Percentiles rank a stretch among this genome's conserved stretches.
These are phyloP conservation scores for Cryptococcus depauperatus DNA, from an alignment of 1,284 basidiomycete species.

Conservation along the genomic window DNA sequence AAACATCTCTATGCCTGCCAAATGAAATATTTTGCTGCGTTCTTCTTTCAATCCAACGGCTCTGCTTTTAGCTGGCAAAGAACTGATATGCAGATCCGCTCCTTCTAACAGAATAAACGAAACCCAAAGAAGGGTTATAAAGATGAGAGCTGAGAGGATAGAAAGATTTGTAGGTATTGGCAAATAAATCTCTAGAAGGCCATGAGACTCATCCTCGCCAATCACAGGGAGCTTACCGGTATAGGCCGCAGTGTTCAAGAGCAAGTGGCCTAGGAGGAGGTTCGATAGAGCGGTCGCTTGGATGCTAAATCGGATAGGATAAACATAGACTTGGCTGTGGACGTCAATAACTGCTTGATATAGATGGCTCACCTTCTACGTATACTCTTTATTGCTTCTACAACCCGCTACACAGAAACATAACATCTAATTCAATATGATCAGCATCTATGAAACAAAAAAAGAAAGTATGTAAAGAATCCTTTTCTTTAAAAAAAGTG, in stretches of 20 bases:
- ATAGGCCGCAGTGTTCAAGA: constrained; percentile 12
- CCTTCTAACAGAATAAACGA: constrained; percentile 21
- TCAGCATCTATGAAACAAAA: background rate
- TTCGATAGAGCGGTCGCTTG: constrained; percentile 13
- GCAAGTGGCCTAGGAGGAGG: constrained; percentile 17
- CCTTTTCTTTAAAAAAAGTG: background rate
- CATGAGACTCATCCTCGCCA: too few species aligned
- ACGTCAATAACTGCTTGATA: too few species aligned
- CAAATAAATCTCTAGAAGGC: too few species aligned
- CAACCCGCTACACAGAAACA: too few species aligned
- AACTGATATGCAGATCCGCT: constrained; percentile 11
- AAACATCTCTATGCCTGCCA: too few species aligned
- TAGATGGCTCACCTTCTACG: too few species aligned
- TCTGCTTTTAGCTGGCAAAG: too few species aligned
- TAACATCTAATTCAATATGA: too few species aligned
- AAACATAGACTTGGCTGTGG: too few species aligned
- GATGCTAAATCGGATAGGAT: constrained; percentile 9
- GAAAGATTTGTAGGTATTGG: constrained; percentile 3
- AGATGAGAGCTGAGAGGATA: constrained; percentile 17
- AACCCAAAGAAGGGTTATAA: constrained; percentile 26
- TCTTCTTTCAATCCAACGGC: too few species aligned
- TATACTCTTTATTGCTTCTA: too few species aligned
- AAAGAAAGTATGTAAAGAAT: background rate
- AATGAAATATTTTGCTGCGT: too few species aligned
- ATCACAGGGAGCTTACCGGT: constrained; percentile 13